A percentile compares a stretch with the other conserved stretches of the same genome.
Evolutionary conservation across 2,329 filamentous ascomycete species (phyloP).

Genomic region (Esteya vermicola): DNA sequence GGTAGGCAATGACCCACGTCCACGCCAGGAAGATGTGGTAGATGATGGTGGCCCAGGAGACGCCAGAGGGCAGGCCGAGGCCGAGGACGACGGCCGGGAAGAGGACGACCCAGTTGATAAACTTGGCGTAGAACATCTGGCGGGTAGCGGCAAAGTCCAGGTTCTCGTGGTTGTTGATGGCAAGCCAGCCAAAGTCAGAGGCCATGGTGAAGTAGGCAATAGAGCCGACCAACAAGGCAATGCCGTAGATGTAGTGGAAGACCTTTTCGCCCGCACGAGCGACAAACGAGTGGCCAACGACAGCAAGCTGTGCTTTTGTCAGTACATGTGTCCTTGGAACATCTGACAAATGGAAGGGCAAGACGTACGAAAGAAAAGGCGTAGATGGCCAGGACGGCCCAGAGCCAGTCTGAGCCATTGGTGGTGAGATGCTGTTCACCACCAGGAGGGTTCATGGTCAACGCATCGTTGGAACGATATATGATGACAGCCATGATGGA

Average conservation of each 20-base stretch:
- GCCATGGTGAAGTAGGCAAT: constrained; percentile 38
- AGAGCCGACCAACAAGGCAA: constrained; percentile 32
- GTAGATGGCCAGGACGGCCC: constrained; percentile 35
- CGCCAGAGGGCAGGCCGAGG: constrained; percentile 31
- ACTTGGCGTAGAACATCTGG: constrained; percentile 42
- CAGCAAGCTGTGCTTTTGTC: too few species aligned
- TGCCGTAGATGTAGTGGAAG: constrained; percentile 41
- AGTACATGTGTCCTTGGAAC: constrained; percentile 11
- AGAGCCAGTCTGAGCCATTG: constrained; percentile 40
- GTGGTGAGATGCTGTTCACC: constrained; percentile 25
- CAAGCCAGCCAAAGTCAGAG: constrained; percentile 31
- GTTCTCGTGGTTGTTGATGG: constrained; percentile 20
- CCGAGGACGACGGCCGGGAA: constrained; percentile 31
- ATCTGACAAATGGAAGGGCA: neutral
- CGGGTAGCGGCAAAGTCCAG: constrained; percentile 18
- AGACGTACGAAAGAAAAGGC: constrained; percentile 27
- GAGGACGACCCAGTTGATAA: constrained; percentile 38
- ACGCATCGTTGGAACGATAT: constrained; percentile 26
- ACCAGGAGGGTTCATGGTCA: constrained; percentile 29
- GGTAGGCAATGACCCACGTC: constrained; percentile 37
- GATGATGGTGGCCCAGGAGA: constrained; percentile 41
- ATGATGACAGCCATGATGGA: constrained; percentile 17
- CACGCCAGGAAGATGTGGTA: constrained; percentile 34
- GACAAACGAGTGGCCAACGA: constrained; percentile 22
- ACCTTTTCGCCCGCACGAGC: constrained; percentile 33